Conservation (phyloP, 2,329 filamentous ascomycete genomes). For the Huntiella moniliformis region DNA sequence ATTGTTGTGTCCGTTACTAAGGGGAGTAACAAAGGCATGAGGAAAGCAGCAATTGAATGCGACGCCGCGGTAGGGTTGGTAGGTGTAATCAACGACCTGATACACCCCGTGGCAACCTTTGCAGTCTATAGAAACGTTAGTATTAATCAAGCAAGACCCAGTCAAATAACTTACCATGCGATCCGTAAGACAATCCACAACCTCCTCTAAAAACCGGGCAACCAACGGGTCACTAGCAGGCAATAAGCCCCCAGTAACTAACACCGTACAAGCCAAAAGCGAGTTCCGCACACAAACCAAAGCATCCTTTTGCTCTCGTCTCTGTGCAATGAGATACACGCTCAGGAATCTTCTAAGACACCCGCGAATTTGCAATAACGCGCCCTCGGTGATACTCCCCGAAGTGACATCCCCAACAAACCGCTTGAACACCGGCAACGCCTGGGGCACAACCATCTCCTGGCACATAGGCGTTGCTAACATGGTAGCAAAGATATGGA, state of each 20-base stretch:
- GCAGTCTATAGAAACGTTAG: conserved; percentile 36
- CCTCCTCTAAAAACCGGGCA: conserved; percentile 54
- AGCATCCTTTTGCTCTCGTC: conserved; percentile 54
- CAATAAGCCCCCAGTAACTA: conserved; percentile 66
- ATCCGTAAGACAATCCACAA: conserved; percentile 67
- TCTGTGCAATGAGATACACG: conserved; percentile 59
- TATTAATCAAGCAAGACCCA: neutral
- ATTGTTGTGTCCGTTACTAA: conserved; percentile 54
- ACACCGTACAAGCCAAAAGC: conserved; percentile 69
- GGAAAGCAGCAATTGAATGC: conserved; percentile 52
- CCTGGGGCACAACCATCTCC: conserved; percentile 70
- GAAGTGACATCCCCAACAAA: conserved; percentile 61
- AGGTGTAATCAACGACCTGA: conserved; percentile 63
- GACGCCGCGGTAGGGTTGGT: conserved; percentile 44
- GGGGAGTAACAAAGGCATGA: conserved; percentile 55
- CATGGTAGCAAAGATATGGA: conserved; percentile 91
- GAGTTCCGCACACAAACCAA: conserved; percentile 85
- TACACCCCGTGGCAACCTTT: conserved; percentile 78
- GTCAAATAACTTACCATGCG: conserved; percentile 45
- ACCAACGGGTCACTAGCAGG: conserved; percentile 59
- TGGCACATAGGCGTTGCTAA: conserved; percentile 72
- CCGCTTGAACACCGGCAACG: conserved; percentile 76
- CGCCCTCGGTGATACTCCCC: conserved; percentile 28
- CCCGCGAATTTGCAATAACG: conserved; percentile 54
- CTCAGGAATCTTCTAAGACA: conserved; percentile 67